These are phyloP conservation scores for Neurospora sp. DNA, from an alignment of 495 filamentous ascomycete species.

Conservation along the genomic window DNA sequence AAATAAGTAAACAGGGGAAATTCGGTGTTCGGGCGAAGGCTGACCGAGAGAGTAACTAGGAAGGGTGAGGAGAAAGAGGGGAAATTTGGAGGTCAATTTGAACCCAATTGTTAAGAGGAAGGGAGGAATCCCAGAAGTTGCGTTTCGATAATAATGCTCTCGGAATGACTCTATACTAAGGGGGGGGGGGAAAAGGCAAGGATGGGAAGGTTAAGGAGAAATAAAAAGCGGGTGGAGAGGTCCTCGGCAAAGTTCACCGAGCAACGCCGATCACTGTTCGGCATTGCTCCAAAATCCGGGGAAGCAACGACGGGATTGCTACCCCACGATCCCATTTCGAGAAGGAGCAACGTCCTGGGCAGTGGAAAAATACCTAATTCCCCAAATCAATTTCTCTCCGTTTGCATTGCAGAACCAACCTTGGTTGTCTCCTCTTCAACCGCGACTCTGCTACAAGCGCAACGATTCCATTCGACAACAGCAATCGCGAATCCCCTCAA, in stretches of 20 bases:
- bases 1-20: not conserved
- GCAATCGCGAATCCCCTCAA: not conserved
- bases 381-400: not conserved
- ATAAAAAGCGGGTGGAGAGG: not conserved
- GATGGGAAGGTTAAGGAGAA: not conserved
- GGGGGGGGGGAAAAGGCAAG: not conserved
- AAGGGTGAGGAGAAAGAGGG: not conserved
- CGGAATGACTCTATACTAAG: not conserved
- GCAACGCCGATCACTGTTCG: not conserved
- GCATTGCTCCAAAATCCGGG: not conserved
- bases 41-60: not conserved
- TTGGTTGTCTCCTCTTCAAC: not conserved
- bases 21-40: not conserved
- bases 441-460: not conserved
- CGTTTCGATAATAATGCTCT: not conserved
- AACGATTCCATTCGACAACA: not conserved
- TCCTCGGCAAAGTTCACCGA: not conserved
- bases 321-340: not conserved
- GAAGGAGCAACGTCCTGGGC: not conserved
- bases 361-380: not conserved
- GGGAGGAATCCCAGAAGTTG: not conserved
- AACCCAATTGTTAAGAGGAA: not conserved
- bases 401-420: not conserved
- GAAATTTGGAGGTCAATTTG: not conserved
- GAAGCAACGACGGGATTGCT: not conserved